Evolutionary conservation across 2,329 filamentous ascomycete genomes (phyloP).

Genomic region (Hirsutella thompsonii): DNA sequence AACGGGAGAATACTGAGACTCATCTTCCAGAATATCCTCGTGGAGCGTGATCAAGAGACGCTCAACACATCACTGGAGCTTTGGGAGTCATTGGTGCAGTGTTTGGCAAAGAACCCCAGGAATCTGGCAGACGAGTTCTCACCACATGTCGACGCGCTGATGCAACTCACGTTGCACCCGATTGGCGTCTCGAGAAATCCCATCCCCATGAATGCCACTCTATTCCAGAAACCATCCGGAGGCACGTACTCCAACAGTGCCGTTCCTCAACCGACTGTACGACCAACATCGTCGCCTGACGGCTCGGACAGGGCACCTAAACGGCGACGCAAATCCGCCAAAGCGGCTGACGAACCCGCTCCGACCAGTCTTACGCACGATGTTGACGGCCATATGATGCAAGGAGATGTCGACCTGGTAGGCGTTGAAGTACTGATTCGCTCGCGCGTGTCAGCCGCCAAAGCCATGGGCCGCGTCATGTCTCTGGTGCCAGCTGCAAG

Average conservation of each 20-base stretch:
- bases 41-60: constrained; percentile 79
- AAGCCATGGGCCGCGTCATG: constrained; percentile 77
- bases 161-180: constrained; percentile 76
- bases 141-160: constrained; percentile 64
- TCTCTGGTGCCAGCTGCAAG: constrained; percentile 55
- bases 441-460: constrained; percentile 77
- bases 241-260: constrained; percentile 55
- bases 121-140: constrained; percentile 62
- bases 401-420: constrained; percentile 89
- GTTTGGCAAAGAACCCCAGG: constrained; percentile 49
- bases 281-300: constrained; percentile 38
- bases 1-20: constrained; percentile 79
- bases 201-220: constrained; percentile 76
- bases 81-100: constrained; percentile 67
- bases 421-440: constrained; percentile 79
- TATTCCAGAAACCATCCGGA: constrained; percentile 91
- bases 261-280: constrained; percentile 25
- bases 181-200: constrained; percentile 86
- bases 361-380: constrained; percentile 67
- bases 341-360: constrained; percentile 52
- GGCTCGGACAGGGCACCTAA: constrained; percentile 53
- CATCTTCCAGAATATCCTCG: constrained; percentile 88
- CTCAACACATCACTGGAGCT: constrained; percentile 74
- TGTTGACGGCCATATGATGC: constrained; percentile 95
- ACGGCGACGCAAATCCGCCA: constrained; percentile 73